A percentile compares a stretch with the other conserved stretches of the same genome.
Conservation (phyloP, 1,139 yeast genomes). For the Suhomyces bokatorum region DNA sequence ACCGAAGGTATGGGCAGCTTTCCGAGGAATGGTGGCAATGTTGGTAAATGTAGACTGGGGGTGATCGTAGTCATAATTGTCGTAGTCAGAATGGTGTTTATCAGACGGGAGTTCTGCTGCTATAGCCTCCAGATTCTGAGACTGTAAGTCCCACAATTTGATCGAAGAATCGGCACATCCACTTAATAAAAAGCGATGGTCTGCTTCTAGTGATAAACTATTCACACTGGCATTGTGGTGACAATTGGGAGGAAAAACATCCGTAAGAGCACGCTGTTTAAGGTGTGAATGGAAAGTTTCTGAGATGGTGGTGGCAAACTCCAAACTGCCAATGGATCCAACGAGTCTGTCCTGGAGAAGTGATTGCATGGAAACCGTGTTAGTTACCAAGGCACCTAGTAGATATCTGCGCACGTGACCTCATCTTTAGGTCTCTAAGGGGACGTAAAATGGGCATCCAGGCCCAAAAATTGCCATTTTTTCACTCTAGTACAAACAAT, state of each 20-base stretch:
- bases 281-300: slow-evolving; percentile 42
- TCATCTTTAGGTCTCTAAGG: no score
- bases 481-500: no score
- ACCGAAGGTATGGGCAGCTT: slow-evolving; percentile 67
- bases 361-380: slow-evolving; percentile 33
- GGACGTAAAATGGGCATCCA: not conserved
- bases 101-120: slow-evolving; percentile 14
- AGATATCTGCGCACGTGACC: slow-evolving; percentile 2
- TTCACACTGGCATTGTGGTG: slow-evolving; percentile 57
- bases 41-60: slow-evolving; percentile 25
- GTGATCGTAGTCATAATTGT: slow-evolving; percentile 29
- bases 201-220: slow-evolving; percentile 62
- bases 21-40: slow-evolving; percentile 51
- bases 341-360: slow-evolving; percentile 37
- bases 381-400: not conserved
- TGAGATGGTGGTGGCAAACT: slow-evolving; percentile 39
- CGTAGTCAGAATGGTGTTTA: slow-evolving; percentile 15
- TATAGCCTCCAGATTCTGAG: slow-evolving; percentile 14
- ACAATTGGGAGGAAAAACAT: slow-evolving; percentile 40
- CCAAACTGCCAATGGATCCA: slow-evolving; percentile 31
- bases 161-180: slow-evolving; percentile 81
- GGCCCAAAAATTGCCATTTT: no score
- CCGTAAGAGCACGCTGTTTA: slow-evolving; percentile 24
- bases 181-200: slow-evolving; percentile 55
- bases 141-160: slow-evolving; percentile 56